Evolutionary conservation across 1,139 yeast genomes (phyloP), one percentile per base, ranked within the genome.

Genomic region (Zygoascus meyerae): DNA sequence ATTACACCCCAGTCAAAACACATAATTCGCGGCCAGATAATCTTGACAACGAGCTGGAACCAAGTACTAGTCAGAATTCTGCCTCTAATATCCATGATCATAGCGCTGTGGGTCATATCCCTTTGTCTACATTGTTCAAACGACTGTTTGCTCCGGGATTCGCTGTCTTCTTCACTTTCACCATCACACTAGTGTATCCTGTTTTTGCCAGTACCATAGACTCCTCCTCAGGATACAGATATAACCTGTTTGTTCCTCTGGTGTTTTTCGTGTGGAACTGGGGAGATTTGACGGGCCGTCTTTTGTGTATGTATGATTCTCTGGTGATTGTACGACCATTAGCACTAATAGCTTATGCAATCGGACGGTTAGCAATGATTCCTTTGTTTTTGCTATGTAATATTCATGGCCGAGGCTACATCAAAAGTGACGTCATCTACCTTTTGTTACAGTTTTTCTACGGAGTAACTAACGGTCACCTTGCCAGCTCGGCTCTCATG

Each of bases 391-490:
- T 62, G 58, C 66, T 81, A n/a, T 84, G 92, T 66, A 86, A 85
- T 58, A 63, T 79, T 34, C 74, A 76, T 45, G 69, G 67, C 32
- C 47, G 54, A 5, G 67, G 72, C 4, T n/a, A 71, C 11, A 65
- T 79, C 17, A 63, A 73, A 34, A 78, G 86, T 2, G 97, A 90
- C 60, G 17, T 74, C 3, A 70, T 83, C 67, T 92, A 90, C 64
- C 65, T 87, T 46, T 28, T 75, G 1, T 60, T 86, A 28, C 96
- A 89, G 63, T 76, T 87, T 46, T 47, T 77, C 9, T 92, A 87
- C 69, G 98, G 98, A 0, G 59, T 86, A 42, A 78, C 95, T 6
- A 89, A 86, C 60, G 98, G 98, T 3, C 95, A 89, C 57, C 71
- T 86, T 34, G 75, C 86, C 47, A 83, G 95, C 5, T 77, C 89